Evolutionary conservation across 2,329 filamentous ascomycete species (phyloP).

Genomic region (Laburnicola sp.): DNA sequence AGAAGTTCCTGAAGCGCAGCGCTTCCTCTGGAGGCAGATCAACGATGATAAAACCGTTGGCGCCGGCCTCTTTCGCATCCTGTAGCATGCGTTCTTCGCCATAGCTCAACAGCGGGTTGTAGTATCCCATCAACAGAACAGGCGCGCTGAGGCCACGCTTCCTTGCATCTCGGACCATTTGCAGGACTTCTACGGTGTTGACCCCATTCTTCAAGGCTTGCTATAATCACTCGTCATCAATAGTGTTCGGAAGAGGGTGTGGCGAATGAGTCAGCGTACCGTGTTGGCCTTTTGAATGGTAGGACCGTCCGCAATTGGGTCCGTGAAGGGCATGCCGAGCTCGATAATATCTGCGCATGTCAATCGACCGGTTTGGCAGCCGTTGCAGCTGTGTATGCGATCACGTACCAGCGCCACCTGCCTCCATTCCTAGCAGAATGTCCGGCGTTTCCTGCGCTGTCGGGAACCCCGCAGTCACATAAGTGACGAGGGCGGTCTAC

Average conservation of each 20-base stretch:
- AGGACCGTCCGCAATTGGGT: constrained; percentile 95
- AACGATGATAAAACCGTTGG: constrained; percentile 97
- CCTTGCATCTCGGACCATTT: constrained; percentile 82
- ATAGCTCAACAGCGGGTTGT: constrained; percentile 92
- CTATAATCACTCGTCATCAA: constrained; percentile 35
- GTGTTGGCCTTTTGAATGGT: constrained; percentile 97
- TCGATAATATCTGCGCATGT: constrained; percentile 78
- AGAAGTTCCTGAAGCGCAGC: constrained; percentile 84
- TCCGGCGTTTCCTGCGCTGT: constrained; percentile 78
- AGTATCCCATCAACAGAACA: constrained; percentile 97
- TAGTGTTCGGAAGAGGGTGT: constrained; percentile 14
- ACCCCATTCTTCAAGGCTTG: constrained; percentile 85
- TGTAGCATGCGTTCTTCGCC: constrained; percentile 86
- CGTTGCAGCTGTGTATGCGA: background rate
- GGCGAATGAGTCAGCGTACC: constrained; percentile 50
- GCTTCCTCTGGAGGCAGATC: constrained; percentile 96
- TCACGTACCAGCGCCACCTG: constrained; percentile 78
- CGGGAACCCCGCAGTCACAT: constrained; percentile 94
- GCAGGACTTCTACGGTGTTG: constrained; percentile 74
- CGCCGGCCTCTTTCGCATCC: constrained; percentile 80
- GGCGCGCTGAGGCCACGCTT: constrained; percentile 76
- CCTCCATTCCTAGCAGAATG: constrained; percentile 86
- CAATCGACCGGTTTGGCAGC: constrained; percentile 15
- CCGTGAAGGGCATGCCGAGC: constrained; percentile 93
- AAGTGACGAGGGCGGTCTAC: constrained; percentile 85